Conservation (phyloP, 73 alveolate genomes). For the Paramecium bursaria region DNA sequence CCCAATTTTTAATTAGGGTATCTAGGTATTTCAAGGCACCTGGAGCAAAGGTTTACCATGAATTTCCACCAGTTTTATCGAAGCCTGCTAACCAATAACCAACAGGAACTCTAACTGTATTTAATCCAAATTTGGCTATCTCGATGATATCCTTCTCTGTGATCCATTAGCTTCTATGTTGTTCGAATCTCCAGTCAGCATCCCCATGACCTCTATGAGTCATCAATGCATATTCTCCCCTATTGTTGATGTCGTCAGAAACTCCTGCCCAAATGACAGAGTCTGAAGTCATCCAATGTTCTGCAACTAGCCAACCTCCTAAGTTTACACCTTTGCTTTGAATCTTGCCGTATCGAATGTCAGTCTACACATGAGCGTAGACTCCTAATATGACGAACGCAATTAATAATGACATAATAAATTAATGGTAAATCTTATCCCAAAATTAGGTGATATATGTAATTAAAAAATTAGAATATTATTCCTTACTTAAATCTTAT, state of each 20-base stretch:
- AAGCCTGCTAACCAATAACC: conserved; percentile 61
- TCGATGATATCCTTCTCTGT: conserved; percentile 41
- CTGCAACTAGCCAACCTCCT: conserved; percentile 57
- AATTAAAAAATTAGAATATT: too few relatives aligned
- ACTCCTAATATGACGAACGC: too few relatives aligned
- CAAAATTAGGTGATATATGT: too few relatives aligned
- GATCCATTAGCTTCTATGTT: conserved; percentile 45
- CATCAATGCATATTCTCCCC: conserved; percentile 55
- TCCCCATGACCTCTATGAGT: conserved; percentile 34
- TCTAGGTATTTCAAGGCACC: conserved; percentile 25
- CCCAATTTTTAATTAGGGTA: conserved; percentile 33
- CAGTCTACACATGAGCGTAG: conserved; percentile 33
- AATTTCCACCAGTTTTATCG: conserved; percentile 45
- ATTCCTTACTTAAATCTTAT: too few relatives aligned
- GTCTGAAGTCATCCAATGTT: conserved; percentile 55
- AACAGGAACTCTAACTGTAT: conserved; percentile 43
- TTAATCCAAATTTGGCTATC: conserved; percentile 51
- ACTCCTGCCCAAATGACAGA: conserved; percentile 56
- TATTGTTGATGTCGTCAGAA: conserved; percentile 5
- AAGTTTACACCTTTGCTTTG: conserved; percentile 51
- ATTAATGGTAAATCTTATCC: too few relatives aligned
- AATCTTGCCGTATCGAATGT: conserved; percentile 26
- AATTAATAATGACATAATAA: too few relatives aligned
- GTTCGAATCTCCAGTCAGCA: conserved; percentile 25
- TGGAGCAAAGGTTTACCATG: conserved; percentile 41